Evolutionary conservation across 129 eudicot species (phyloP), one percentile per base, ranked within the genome.

Genomic region (Silybum marianum): DNA sequence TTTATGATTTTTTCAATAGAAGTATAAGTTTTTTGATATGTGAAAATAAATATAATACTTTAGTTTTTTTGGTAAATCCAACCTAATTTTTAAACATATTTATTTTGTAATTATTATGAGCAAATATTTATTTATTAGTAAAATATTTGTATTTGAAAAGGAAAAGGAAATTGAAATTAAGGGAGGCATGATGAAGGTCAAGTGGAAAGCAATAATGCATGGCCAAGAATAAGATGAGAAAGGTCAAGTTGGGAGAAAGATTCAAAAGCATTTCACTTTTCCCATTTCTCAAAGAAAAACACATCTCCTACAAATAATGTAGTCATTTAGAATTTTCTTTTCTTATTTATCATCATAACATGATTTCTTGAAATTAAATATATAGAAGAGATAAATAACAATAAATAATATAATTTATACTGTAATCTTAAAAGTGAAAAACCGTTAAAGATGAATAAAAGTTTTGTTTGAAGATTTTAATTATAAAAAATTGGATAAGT

Each of bases 131-230:
- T 32, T 38, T 38, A 38, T 4, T 12, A 75, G 32, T 0, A 75
- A 19, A 74, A 25, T 21, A 28, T 25, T 38, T 68, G 21, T 30
- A 65, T 11, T 66, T 73, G 6, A 65, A 19, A 73, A 19, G 24
- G 60, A 76, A 70, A n/a, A 42, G n/a, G 60, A 76, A 70, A 18
- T 28, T 5, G 76, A 63, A 77, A 39, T 74, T 81, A 73, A 63
- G 79, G 78, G 80, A 74, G 85, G 7, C 34, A 83, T 83, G 82
- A 76, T 83, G 82, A 83, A 83, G 26, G 72, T 70, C 77, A 71
- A 76, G 86, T 83, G 86, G 73, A 76, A 76, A 70, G 78, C 82
- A 83, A 83, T 83, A 71, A 83, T 83, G 34, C 86, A 76, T 82
- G 78, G 69, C 77, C 85, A 75, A 82, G 65, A 54, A 54, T 54